Base-by-base conservation (phyloP, 148 eudicot genomes). In the Nepenthes gracilis region DNA sequence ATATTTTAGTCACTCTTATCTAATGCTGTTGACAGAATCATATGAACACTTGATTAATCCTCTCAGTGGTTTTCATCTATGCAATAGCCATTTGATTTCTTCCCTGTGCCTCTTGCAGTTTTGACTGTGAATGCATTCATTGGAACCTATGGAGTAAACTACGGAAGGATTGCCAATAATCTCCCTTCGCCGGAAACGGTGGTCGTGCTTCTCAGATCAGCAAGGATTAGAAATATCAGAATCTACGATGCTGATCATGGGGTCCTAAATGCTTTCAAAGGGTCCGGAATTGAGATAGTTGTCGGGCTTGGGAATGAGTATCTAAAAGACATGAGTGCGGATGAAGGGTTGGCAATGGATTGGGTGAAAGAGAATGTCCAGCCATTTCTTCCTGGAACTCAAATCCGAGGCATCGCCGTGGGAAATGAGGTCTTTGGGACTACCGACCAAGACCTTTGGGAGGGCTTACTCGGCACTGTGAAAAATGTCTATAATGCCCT, bases 311-410 rank as follows among this genome's bases (percentile, higher is more conserved):
- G 75, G 6, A 90, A 89, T 36, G 84, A 77, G 57, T 72, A 15
- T 59, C 61, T 86, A 35, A 82, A 66, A 66, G 86, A 84, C 57
- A 75, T 90, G 6, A 81, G 88, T 14, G 78, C 79, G 32, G 82
- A 67, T 43, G 69, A 76, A 35, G 77, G 66, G 5, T 80, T 76
- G 4, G 95, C 95, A 13, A 43, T 81, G 12, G 69, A 70, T 35
- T 90, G 97, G 97, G 77, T 90, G 2, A 84, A 90, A 58, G 67
- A 75, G n/a, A 86, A 90, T 10, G 91, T 90, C 4, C 61, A 82
- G 36, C 80, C 91, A 0, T 90, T 59, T 66, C 64, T 80, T 6
- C 91, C 87, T 0, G 74, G 72, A 1, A 84, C 91, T 9, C 55
- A 60, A 36, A 81, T 86, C 36, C 65, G 66, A 1, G 97, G 97